These are phyloP conservation scores for Lolium rigidum DNA, from an alignment of 176 grass and related monocot genomes.

Conservation along the genomic window DNA sequence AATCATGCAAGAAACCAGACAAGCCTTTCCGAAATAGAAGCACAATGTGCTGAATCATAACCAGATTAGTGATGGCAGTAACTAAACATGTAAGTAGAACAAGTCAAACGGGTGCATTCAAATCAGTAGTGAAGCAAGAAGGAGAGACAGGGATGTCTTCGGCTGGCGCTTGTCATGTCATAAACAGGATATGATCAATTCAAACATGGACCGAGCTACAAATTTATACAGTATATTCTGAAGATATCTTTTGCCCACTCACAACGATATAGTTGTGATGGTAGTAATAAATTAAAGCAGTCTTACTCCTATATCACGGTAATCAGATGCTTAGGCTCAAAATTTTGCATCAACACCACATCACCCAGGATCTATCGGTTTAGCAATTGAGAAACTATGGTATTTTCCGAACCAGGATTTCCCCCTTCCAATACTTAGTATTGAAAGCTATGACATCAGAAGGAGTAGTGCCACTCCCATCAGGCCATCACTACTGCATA, in stretches of 20 bases:
- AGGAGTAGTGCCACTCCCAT: neutral
- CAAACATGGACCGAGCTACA: neutral
- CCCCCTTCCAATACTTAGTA: neutral
- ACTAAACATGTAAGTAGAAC: too few species aligned
- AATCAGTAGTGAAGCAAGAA: too few species aligned
- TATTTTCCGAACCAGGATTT: neutral
- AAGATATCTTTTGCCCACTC: neutral
- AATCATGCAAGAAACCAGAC: neutral
- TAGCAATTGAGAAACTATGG: neutral
- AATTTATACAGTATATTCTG: neutral
- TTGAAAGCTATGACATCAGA: neutral
- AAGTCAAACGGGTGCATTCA: too few species aligned
- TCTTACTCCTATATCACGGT: neutral
- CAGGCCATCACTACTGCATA: neutral
- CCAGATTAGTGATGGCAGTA: too few species aligned
- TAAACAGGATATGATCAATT: too few species aligned
- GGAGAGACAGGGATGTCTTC: too few species aligned
- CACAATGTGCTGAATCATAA: too few species aligned
- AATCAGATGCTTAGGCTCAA: neutral
- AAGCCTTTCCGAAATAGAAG: neutral
- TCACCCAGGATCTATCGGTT: too few species aligned
- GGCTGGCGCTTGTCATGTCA: too few species aligned
- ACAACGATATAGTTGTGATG: neutral
- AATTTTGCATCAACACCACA: neutral
- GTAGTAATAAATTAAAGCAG: neutral